Conservation (phyloP, 2,329 filamentous ascomycete genomes). For the Orbilia brochopaga region DNA sequence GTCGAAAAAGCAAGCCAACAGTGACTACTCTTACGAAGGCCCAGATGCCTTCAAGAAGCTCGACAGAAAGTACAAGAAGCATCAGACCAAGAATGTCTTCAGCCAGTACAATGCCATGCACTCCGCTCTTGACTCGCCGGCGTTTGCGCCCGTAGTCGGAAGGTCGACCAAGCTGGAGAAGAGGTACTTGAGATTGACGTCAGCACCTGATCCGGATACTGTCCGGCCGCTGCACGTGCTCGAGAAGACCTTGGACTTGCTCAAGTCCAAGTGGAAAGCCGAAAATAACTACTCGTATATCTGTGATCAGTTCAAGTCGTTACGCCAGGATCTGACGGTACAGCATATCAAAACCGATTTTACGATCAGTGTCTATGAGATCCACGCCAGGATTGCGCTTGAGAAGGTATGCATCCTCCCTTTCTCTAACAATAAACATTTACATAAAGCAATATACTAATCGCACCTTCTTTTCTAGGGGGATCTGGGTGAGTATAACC, state of each 20-base stretch:
- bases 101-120: constrained; percentile 61
- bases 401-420: constrained; percentile 72
- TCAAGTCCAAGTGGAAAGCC: constrained; percentile 93
- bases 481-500: constrained; percentile 99
- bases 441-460: constrained; percentile 6
- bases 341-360: constrained; percentile 97
- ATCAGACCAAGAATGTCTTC: constrained; percentile 51
- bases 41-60: constrained; percentile 48
- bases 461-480: constrained; percentile 59
- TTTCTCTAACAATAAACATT: background rate
- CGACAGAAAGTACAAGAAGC: constrained; percentile 40
- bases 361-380: constrained; percentile 95
- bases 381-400: constrained; percentile 93
- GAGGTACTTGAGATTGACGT: constrained; percentile 89
- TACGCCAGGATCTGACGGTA: constrained; percentile 96
- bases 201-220: constrained; percentile 82
- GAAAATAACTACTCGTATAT: constrained; percentile 97
- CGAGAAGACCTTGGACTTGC: constrained; percentile 79
- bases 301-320: constrained; percentile 98
- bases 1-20: constrained; percentile 51
- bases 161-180: constrained; percentile 86
- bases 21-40: constrained; percentile 54
- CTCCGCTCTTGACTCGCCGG: constrained; percentile 61
- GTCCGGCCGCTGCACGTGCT: constrained; percentile 84
- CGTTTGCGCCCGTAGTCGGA: constrained; percentile 73